Base-by-base conservation (phyloP, 306 rosid species). In the Urtica urens region DNA sequence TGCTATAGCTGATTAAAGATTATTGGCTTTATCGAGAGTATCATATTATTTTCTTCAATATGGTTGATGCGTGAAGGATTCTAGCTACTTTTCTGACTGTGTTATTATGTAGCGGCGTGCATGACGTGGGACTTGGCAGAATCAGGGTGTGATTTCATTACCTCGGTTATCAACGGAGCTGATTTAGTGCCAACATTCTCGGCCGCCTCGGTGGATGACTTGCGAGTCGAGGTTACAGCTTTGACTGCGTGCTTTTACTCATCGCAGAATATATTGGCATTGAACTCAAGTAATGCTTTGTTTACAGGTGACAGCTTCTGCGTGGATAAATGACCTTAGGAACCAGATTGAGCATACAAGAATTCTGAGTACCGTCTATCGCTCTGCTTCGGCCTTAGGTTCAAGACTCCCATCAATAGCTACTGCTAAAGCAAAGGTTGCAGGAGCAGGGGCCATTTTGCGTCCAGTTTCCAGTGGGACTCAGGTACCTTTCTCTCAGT, bases 41-140 rank as follows among this genome's bases (percentile, higher is more conserved):
- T 28, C n/a, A n/a, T n/a, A n/a, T n/a, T n/a, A n/a, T n/a, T n/a
- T n/a, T n/a, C n/a, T n/a, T n/a, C n/a, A n/a, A n/a, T n/a, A n/a
- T 28, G 33, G 10, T 28, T 28, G 33, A 28, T 28, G 10, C 33
- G 10, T 4, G 10, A 28, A 28, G 4, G 10, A 28, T 4, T 4
- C 10, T 34, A 46, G 34, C 60, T 53, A 13, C 66, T 44, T 56
- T 51, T 23, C 56, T 86, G 37, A 69, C 53, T 34, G 1, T 62
- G 19, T 71, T 47, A 53, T 53, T 40, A 19, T 68, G 78, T 86
- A 90, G 97, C 92, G 72, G 95, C 97, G 33, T 90, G 97, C 60
- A 84, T 90, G 95, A 90, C 97, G 4, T 90, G 94, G 95, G 97
- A 85, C 55, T 70, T 90, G 75, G 97, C 95, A 45, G 97, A 90